Evolutionary conservation across 208 protist species (phyloP).

Genomic region (Leishmania tropica): DNA sequence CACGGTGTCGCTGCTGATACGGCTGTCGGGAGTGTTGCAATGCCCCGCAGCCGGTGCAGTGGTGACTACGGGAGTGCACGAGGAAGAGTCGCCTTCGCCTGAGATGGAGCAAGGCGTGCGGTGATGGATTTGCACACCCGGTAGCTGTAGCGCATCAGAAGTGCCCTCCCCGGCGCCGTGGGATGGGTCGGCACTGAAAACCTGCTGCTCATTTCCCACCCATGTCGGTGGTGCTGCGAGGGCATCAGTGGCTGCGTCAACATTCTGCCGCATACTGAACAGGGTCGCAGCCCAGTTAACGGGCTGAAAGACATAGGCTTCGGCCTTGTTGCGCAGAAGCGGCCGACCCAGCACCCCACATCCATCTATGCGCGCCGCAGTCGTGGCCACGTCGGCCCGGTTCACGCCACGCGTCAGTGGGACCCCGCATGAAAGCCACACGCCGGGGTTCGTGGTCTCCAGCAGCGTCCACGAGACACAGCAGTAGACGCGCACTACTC

Average conservation of each 20-base stretch:
- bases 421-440: conserved; percentile 57
- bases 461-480: conserved; percentile 51
- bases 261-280: neutral
- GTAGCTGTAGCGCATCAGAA: neutral
- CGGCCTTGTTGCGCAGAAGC: conserved; percentile 8
- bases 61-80: neutral
- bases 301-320: conserved; percentile 20
- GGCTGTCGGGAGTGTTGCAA: neutral
- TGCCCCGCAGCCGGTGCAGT: conserved; percentile 3
- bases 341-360: conserved; percentile 50
- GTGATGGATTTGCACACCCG: no score
- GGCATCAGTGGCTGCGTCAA: conserved; percentile 1
- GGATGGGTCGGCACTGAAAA: neutral
- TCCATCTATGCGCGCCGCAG: conserved; percentile 37
- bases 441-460: conserved; percentile 21
- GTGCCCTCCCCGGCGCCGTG: neutral
- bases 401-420: conserved; percentile 46
- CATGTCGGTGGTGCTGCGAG: neutral
- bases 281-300: conserved; percentile 22
- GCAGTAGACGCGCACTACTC: conserved; percentile 35
- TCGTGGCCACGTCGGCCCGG: conserved; percentile 5
- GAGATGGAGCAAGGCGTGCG: neutral
- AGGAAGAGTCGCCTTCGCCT: neutral
- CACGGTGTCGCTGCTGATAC: conserved; percentile 19
- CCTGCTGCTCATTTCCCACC: neutral